A percentile compares a stretch with the other conserved stretches of the same genome.
phyloP scores from a whole-genome alignment of 257 asterid genomes.

The Nicotiana tomentosiformis region DNA sequence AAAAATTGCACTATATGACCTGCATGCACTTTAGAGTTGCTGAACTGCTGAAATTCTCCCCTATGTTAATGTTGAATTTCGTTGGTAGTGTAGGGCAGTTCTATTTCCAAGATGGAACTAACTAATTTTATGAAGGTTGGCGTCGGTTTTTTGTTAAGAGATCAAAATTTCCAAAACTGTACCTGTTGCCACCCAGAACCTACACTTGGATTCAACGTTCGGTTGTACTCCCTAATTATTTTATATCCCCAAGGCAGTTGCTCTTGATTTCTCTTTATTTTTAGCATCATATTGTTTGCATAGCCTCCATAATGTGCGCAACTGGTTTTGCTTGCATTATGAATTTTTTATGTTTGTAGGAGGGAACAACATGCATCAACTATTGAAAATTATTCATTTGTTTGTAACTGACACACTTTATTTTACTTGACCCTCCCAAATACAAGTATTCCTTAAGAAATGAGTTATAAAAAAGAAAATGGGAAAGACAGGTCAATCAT shows the following conservation, averaged over 20 bases:
- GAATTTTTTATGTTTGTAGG: no score
- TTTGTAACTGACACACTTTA: not conserved
- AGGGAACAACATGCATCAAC: no score
- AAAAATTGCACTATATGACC: no score
- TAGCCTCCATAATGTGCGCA: no score
- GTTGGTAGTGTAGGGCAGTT: not conserved
- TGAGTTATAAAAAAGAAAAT: not conserved
- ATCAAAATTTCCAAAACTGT: no score
- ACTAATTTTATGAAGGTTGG: not conserved
- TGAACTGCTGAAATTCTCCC: not conserved
- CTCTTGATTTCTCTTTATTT: not conserved
- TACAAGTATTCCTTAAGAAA: not conserved
- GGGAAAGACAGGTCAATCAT: constrained; percentile 5
- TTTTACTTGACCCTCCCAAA: not conserved
- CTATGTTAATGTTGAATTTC: not conserved
- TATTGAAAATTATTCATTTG: no score
- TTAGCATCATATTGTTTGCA: no score
- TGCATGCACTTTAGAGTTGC: no score
- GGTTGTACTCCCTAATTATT: not conserved
- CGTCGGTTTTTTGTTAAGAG: not conserved
- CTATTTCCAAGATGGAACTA: not conserved
- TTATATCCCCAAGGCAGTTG: not conserved
- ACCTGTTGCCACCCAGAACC: no score
- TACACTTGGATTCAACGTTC: not conserved
- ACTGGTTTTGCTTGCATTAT: not conserved